Base-by-base conservation (phyloP, 192 early-diverging fungal species). In the Gigaspora rosea region DNA sequence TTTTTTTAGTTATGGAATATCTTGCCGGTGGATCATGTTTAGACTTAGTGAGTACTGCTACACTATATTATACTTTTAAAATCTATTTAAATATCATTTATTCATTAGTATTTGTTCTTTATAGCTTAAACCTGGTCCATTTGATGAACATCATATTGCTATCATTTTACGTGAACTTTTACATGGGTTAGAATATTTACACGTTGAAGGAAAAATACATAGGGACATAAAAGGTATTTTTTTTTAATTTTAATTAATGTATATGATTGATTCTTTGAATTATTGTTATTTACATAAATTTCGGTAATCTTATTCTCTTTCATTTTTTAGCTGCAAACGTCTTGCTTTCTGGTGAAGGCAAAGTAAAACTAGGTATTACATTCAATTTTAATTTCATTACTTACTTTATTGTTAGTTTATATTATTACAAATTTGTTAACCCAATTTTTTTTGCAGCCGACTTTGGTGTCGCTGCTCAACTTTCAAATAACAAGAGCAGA, bases 381-480 rank as follows among this genome's bases (percentile, higher is more conserved):
- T 49, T 4, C 8, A 16, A 48, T 46, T 0, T 16, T 5, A 35
- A n/a, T 62, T 8, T 62, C 13, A 33, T 62, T 62, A 35, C 7
- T 22, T 50, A 33, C 10, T 20, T 68, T 46, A 5, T 16, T 10
- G 22, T 10, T 27, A n/a, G 66, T 41, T n/a, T 36, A 46, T 22
- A 47, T 51, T n/a, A 57, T 48, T 48, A 8, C 12, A 36, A 47
- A 50, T 15, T 36, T 61, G 2, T 8, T 52, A 4, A 18, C 2
- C 54, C 9, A 48, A 27, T 27, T 27, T 59, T 27, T 59, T 18
- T 20, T 9, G 9, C 96, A 82, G 96, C 96, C 6, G 97, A 99
- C 83, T 99, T 99, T 87, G 97, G 97, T 50, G 97, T 99, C 0
- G 92, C 94, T 15, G 95, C 95, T 20, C 96, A 98, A 78, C 80